Base-by-base conservation (phyloP, 2,329 filamentous ascomycete species). In the Neospermospora avenae region DNA sequence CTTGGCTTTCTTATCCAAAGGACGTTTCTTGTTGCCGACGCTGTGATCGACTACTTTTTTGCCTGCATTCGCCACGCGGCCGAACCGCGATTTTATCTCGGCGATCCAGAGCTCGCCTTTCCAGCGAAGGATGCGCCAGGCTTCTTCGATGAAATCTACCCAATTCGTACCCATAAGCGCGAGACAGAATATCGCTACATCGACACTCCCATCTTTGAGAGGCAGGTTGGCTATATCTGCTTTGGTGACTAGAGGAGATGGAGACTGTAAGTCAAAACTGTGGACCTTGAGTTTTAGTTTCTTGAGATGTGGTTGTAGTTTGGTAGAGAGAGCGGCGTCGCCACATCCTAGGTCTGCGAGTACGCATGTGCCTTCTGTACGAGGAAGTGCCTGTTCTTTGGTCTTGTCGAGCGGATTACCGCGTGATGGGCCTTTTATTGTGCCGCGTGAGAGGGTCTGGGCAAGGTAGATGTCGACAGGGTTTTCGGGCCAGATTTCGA, bases 101-200 rank as follows among this genome's bases (percentile, higher is more conserved):
- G 91, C 90, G 55, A 99, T 84, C 95, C 95, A 99, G 57, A 96
- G 86, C 79, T 99, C 95, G 67, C 95, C 95, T 72, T 95, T 93
- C 84, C 92, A 93, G 71, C 91, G 88, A 63, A 99, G 82, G 55
- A 98, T 82, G 57, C 95, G 87, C 79, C 91, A 96, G 14, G 93
- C 93, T 77, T 99, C 95, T 76, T 98, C 95, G 70, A 99, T 84
- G 74, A 99, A 98, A 69, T 91, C 87, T 56, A 96, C 84, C 93
- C 95, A 99, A 77, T 99, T 99, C 58, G 95, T 99, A 71, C 95
- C 95, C 95, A 99, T 99, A 61, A 99, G 84, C 53, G 93, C 95
- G 34, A 99, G 83, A 75, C 95, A 99, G 80, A 98, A 98, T 67
- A 99, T 87, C 52, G 90, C 90, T 4, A 99, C 82, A 74, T 99